Evolutionary conservation across 1,139 yeast genomes (phyloP).

Genomic region (Lodderomyces oxycetoniae): DNA sequence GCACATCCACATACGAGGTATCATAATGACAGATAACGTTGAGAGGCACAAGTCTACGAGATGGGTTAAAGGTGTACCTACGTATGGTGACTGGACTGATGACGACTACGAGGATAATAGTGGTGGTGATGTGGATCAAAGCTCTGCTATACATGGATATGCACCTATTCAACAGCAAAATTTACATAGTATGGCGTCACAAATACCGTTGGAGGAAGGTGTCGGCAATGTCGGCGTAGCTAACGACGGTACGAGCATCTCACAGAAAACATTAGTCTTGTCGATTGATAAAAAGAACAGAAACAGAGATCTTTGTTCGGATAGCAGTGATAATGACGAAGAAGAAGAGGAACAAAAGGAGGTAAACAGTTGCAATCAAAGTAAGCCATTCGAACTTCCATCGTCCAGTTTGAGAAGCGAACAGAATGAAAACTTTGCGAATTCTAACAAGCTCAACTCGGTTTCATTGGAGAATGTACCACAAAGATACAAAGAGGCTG

Average conservation of each 20-base stretch:
- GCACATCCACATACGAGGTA: no score
- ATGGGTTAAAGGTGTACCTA: conserved; percentile 52
- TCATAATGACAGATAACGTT: conserved; percentile 38
- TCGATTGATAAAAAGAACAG: conserved; percentile 27
- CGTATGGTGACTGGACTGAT: conserved; percentile 59
- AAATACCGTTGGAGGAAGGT: no score
- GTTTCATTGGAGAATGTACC: neutral
- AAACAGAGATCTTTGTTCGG: neutral
- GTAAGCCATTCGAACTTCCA: no score
- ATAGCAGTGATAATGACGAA: conserved; percentile 17
- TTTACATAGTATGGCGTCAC: no score
- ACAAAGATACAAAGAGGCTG: conserved; percentile 1
- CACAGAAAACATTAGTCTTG: no score
- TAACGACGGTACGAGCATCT: no score
- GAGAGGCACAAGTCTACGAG: conserved; percentile 59
- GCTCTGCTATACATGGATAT: no score
- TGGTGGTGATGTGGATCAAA: conserved; percentile 1
- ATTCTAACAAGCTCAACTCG: neutral
- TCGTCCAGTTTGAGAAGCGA: no score
- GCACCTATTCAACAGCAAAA: neutral
- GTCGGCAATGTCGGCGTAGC: no score
- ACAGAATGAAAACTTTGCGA: no score
- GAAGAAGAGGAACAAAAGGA: conserved; percentile 5
- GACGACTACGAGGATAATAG: conserved; percentile 15
- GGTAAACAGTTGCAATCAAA: no score